phyloP scores from a whole-genome alignment of 208 protist genomes.

The Kentomonas sorsogonicus region DNA sequence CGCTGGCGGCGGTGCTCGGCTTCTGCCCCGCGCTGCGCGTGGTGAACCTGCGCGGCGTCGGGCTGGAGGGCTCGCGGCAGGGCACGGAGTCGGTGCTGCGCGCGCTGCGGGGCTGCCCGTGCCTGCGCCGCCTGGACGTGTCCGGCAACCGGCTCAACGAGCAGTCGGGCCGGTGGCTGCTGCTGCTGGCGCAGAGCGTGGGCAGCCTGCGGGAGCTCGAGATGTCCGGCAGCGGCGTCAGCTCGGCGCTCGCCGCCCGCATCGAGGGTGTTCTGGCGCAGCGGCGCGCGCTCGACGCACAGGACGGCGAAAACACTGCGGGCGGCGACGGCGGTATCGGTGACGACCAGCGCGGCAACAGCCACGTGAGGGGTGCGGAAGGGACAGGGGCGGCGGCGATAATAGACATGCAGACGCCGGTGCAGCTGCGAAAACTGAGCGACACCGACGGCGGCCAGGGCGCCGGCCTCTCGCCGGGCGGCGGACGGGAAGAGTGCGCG shows the following conservation, averaged over 20 bases:
- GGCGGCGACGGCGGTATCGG: too few species aligned
- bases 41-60: conserved; percentile 21
- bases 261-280: too few species aligned
- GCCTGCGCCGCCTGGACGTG: conserved; percentile 30
- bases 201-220: conserved; percentile 21
- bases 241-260: conserved; percentile 13
- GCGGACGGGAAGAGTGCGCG: too few species aligned
- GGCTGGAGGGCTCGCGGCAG: conserved; percentile 15
- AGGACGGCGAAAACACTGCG: too few species aligned
- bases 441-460: too few species aligned
- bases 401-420: too few species aligned
- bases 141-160: conserved; percentile 31
- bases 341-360: too few species aligned
- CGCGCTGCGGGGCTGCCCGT: conserved; percentile 11
- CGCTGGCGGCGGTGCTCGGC: conserved; percentile 28
- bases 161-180: conserved; percentile 21
- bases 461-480: too few species aligned
- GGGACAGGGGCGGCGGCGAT: too few species aligned
- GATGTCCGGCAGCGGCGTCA: conserved; percentile 20
- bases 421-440: too few species aligned
- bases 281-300: too few species aligned
- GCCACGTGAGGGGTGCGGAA: too few species aligned
- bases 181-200: conserved; percentile 18
- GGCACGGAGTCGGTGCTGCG: conserved; percentile 22
- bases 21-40: conserved; percentile 23